Percentiles rank a stretch among this genome's conserved stretches.
Evolutionary conservation across 306 rosid genomes (phyloP).

Genomic region (Vigna nakashimae): DNA sequence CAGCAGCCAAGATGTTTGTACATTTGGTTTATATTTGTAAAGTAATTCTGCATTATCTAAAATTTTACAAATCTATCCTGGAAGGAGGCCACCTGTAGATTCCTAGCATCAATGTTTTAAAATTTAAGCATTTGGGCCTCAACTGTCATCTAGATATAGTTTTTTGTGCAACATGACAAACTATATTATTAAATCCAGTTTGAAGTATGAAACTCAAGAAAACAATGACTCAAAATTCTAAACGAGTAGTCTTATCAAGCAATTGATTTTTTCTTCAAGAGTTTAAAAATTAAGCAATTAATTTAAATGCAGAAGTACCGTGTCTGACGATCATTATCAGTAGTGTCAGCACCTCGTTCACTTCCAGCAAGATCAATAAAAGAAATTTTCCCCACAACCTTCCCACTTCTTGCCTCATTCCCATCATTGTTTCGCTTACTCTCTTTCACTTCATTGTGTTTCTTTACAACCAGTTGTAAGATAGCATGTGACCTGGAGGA

Average conservation of each 20-base stretch:
- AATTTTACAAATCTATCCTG: background rate
- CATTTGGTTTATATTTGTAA: background rate
- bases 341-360: conserved; percentile 99
- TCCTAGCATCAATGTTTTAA: background rate
- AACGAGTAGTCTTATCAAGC: conserved; percentile 3
- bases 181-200: background rate
- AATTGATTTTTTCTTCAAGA: conserved; percentile 17
- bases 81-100: background rate
- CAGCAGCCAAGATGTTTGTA: background rate
- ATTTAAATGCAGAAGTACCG: conserved; percentile 57
- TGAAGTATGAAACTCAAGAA: conserved; percentile 16
- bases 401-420: conserved; percentile 83
- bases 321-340: conserved; percentile 98
- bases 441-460: conserved; percentile 84
- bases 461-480: conserved; percentile 87
- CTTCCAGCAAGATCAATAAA: conserved; percentile 99
- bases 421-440: conserved; percentile 77
- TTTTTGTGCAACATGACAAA: conserved; percentile 3
- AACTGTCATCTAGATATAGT: background rate
- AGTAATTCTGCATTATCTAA: background rate
- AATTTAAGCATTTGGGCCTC: background rate
- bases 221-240: background rate
- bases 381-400: conserved; percentile 94
- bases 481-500: conserved; percentile 99
- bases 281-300: conserved; percentile 17